Evolutionary conservation across 2,329 filamentous ascomycete species (phyloP).

Genomic region (Magnaporthales sp.): DNA sequence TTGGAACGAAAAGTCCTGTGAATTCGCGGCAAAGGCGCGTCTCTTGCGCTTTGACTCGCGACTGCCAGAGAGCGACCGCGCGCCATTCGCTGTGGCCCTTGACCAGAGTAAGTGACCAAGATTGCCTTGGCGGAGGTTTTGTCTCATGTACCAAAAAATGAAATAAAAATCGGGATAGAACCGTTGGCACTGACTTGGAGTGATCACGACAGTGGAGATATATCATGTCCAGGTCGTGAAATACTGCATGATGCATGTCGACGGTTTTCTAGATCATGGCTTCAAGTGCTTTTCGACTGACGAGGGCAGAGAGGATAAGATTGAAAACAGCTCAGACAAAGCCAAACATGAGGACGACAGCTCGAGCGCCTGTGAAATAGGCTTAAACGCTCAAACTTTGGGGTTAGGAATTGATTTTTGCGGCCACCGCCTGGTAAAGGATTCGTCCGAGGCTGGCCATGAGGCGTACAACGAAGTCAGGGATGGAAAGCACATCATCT

Average conservation of each 20-base stretch:
- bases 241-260: background rate
- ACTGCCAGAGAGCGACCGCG: background rate
- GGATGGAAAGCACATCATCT: background rate
- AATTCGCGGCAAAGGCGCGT: background rate
- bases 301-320: background rate
- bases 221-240: background rate
- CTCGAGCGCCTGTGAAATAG: background rate
- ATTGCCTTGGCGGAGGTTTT: too few species aligned
- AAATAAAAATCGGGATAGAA: background rate
- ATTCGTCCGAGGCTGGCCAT: background rate
- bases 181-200: background rate
- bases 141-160: too few species aligned
- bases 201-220: background rate
- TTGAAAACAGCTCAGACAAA: background rate
- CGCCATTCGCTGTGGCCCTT: background rate
- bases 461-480: background rate
- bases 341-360: background rate
- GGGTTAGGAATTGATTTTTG: background rate
- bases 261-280: background rate
- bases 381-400: background rate
- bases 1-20: background rate
- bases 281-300: background rate
- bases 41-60: background rate
- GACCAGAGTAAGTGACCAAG: background rate
- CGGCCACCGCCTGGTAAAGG: background rate